phyloP scores from a whole-genome alignment of 768 basidiomycete genomes.

The Cyclocybe cylindracea region DNA sequence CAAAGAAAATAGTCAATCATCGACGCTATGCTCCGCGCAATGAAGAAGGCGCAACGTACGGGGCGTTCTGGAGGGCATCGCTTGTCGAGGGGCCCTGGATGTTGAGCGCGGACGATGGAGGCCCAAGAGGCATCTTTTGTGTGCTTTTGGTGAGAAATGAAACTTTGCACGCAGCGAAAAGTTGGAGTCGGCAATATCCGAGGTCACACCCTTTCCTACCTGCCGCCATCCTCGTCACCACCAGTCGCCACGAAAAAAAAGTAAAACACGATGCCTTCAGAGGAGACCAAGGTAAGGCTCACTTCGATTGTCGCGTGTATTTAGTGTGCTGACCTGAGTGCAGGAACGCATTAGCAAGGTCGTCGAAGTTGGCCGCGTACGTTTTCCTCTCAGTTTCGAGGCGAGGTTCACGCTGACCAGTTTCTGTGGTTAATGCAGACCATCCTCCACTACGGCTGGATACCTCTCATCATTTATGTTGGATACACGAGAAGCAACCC shows the following conservation, averaged over 20 bases:
- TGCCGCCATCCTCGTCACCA: slow-evolving; percentile 18
- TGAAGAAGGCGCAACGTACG: slow-evolving; percentile 32
- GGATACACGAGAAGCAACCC: slow-evolving; percentile 93
- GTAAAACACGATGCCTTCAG: slow-evolving; percentile 69
- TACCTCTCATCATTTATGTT: slow-evolving; percentile 94
- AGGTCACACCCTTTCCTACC: slow-evolving; percentile 21
- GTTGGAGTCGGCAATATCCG: slow-evolving; percentile 40
- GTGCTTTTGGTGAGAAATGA: slow-evolving; percentile 17
- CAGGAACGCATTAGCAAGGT: slow-evolving; percentile 84
- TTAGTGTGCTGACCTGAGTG: background rate
- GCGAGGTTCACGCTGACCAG: background rate
- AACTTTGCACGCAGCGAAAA: slow-evolving; percentile 26
- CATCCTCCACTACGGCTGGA: slow-evolving; percentile 92
- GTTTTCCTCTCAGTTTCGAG: background rate
- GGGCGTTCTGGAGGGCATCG: slow-evolving; percentile 31
- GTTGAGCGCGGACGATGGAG: slow-evolving; percentile 52
- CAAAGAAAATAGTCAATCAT: slow-evolving; percentile 1
- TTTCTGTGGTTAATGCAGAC: slow-evolving; percentile 49
- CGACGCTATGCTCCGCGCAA: background rate
- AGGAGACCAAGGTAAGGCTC: slow-evolving; percentile 81
- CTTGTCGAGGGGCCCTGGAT: slow-evolving; percentile 36
- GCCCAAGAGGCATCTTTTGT: slow-evolving; percentile 49
- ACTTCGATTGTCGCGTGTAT: background rate
- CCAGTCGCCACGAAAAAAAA: slow-evolving; percentile 15
- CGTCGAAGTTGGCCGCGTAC: slow-evolving; percentile 80